Evolutionary conservation across 169 alveolate genomes (phyloP), one percentile per base, ranked within the genome.

Genomic region (Plasmodium sp.): DNA sequence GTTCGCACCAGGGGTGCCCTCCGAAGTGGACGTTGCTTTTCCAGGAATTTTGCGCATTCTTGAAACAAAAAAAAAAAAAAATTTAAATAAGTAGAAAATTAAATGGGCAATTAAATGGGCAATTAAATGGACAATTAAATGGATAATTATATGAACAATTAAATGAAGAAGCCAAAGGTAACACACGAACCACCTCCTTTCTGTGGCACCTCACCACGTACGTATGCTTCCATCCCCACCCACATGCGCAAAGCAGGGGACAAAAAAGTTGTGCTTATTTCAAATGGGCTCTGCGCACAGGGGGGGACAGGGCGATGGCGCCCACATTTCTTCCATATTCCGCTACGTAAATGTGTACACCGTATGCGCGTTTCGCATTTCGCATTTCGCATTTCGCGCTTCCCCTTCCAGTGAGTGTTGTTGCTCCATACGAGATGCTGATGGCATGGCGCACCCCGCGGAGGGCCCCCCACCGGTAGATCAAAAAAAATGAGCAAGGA

Each of bases 401-500:
- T 51, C 62, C 16, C 22, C 5, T 16, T 51, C 62, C 1, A 51
- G 2, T 51, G 62, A 14, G 22, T 22, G 22, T 16, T 18, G 22
- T 16, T 51, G 62, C 27, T 3, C 62, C 9, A 51, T 51, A 51
- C 0, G 62, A 7, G 62, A 51, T 51, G 18, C 12, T 18, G 62
- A 16, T 6, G 18, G 27, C 6, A 51, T 16, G 62, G 1, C 2
- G 7, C 16, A 51, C 18, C 62, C 62, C 22, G 62, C 77, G 71
- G 16, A 18, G 18, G 39, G 16, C 34, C n/a, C 33, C 75, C 39
- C 84, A 83, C 16, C 33, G 45, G 18, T 45, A 45, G 10, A 62
- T 79, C 95, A 93, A 41, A 74, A 39, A 74, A 92, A 92, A 58
- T 92, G 62, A 3, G 90, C 79, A 27, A 84, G 72, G 75, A 85